These are phyloP conservation scores for Xylariomycetidae sp. DNA, from an alignment of 2,329 filamentous ascomycete species.

Conservation along the genomic window DNA sequence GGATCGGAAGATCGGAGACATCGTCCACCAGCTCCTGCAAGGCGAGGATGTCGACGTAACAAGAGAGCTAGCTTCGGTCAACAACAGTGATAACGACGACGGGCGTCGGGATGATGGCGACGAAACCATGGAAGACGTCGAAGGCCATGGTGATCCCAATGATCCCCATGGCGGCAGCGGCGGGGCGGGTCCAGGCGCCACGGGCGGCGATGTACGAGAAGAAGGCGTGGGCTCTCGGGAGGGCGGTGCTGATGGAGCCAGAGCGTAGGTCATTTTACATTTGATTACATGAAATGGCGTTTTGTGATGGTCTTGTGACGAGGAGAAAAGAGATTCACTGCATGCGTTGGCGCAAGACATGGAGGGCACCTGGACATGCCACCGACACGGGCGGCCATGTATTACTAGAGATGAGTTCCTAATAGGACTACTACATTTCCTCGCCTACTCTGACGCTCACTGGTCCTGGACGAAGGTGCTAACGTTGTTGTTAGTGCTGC, in stretches of 20 bases:
- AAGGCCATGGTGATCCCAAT: conserved; percentile 57
- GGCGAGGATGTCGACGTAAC: conserved; percentile 83
- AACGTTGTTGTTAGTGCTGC: conserved; percentile 51
- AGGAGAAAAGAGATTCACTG: too few species aligned
- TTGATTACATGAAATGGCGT: conserved; percentile 1
- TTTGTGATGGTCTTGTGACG: not conserved
- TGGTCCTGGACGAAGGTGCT: too few species aligned
- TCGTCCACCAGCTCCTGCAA: conserved; percentile 79
- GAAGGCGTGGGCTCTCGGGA: conserved; percentile 86
- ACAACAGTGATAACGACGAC: conserved; percentile 44
- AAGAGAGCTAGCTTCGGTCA: conserved; percentile 63
- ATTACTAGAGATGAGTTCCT: conserved; percentile 23
- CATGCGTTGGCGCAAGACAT: conserved; percentile 13
- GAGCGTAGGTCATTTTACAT: conserved; percentile 82
- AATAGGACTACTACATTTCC: conserved; percentile 16
- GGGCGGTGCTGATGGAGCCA: conserved; percentile 90
- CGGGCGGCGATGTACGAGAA: conserved; percentile 84
- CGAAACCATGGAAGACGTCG: conserved; percentile 75
- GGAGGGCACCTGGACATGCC: conserved; percentile 5
- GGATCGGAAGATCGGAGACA: conserved; percentile 81
- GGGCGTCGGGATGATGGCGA: conserved; percentile 58
- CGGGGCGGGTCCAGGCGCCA: conserved; percentile 80
- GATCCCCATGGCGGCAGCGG: conserved; percentile 61
- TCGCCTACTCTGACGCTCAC: too few species aligned
- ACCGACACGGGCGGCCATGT: conserved; percentile 14